Conservation (phyloP, 768 basidiomycete genomes). For the Hortiboletus flavorubellus region DNA sequence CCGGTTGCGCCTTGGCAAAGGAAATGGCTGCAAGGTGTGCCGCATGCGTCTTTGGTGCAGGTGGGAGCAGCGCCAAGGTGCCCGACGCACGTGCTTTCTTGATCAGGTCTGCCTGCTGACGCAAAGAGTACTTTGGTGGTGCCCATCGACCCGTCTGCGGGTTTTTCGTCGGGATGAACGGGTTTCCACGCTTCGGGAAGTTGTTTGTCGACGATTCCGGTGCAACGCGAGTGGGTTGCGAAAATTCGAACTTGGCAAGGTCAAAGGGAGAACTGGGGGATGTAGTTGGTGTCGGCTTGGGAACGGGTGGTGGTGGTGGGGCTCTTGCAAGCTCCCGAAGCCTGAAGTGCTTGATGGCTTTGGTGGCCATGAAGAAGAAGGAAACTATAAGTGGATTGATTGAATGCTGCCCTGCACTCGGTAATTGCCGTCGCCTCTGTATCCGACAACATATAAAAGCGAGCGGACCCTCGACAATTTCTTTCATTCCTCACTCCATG, state of each 20-base stretch:
- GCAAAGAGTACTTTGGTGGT: slow-evolving; percentile 66
- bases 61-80: slow-evolving; percentile 59
- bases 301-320: slow-evolving; percentile 25
- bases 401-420: not conserved
- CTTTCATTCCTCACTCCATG: not conserved
- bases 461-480: not conserved
- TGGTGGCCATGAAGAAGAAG: slow-evolving; percentile 18
- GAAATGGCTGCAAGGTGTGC: slow-evolving; percentile 24
- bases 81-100: slow-evolving; percentile 61
- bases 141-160: slow-evolving; percentile 62
- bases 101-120: slow-evolving; percentile 74
- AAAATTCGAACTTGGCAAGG: slow-evolving; percentile 20
- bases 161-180: slow-evolving; percentile 66
- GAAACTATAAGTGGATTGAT: too few relatives aligned
- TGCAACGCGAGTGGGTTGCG: slow-evolving; percentile 5
- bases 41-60: slow-evolving; percentile 54
- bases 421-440: not conserved
- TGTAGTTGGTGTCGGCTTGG: slow-evolving; percentile 10
- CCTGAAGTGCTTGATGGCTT: slow-evolving; percentile 26
- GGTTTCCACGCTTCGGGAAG: slow-evolving; percentile 44
- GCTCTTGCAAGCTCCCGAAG: slow-evolving; percentile 22
- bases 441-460: not conserved
- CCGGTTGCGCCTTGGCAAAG: slow-evolving; percentile 14
- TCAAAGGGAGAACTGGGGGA: slow-evolving; percentile 12
- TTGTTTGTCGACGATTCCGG: slow-evolving; percentile 8